A percentile compares a stretch with the other conserved stretches of the same genome.
phyloP scores from a whole-genome alignment of 495 filamentous ascomycete genomes.

The Daldinia loculata region DNA sequence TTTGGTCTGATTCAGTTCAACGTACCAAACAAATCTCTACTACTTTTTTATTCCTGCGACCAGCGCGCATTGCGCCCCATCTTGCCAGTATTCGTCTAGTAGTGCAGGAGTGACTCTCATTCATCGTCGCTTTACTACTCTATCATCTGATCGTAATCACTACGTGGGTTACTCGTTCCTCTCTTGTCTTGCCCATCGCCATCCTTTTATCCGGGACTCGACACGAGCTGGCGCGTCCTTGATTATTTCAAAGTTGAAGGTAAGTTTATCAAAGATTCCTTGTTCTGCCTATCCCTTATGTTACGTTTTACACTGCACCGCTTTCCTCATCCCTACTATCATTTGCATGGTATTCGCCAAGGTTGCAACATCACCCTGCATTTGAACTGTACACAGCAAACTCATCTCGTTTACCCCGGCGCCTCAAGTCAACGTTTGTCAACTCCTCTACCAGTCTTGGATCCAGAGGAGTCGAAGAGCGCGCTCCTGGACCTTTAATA shows the following conservation, averaged over 20 bases:
- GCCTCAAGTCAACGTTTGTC: neutral
- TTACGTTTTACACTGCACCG: neutral
- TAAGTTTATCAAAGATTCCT: slow-evolving; percentile 17
- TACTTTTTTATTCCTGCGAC: neutral
- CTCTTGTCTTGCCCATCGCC: neutral
- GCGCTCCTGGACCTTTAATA: neutral
- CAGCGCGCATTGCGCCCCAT: slow-evolving; percentile 3
- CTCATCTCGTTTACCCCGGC: neutral
- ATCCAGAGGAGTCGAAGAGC: neutral
- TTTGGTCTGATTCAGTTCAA: slow-evolving; percentile 47
- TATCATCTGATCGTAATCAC: neutral
- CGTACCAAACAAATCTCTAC: slow-evolving; percentile 34
- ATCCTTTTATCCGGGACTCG: neutral
- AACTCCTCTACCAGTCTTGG: neutral
- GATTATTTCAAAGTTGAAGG: slow-evolving; percentile 13
- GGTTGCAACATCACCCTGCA: neutral
- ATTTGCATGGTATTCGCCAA: neutral
- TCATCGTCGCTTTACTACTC: slow-evolving; percentile 2
- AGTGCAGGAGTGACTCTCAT: neutral
- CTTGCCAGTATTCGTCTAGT: slow-evolving; percentile 1
- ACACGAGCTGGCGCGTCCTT: slow-evolving; percentile 20
- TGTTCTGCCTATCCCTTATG: neutral
- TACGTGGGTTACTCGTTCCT: neutral
- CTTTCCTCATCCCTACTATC: neutral
- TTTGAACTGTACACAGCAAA: neutral